phyloP scores from a whole-genome alignment of 78 protist genomes.

The Bigelowiella natans region DNA sequence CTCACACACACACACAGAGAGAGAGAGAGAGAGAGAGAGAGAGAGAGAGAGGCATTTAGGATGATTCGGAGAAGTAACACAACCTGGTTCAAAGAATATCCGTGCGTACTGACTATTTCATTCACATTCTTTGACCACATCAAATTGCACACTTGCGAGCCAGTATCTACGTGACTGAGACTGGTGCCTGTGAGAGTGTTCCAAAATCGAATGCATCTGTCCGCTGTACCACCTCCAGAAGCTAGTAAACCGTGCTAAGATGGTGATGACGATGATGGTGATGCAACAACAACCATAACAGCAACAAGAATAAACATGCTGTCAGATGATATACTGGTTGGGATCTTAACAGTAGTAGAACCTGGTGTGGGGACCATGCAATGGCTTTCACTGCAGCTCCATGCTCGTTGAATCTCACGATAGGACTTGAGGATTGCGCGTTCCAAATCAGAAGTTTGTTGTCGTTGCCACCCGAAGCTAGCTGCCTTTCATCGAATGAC shows the following conservation, averaged over 20 bases:
- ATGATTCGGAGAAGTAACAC: not conserved
- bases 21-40: not conserved
- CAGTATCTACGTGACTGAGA: constrained; percentile 28
- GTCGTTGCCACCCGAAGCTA: constrained; percentile 43
- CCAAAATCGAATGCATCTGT: constrained; percentile 41
- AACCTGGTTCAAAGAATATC: constrained; percentile 33
- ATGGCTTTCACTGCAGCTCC: constrained; percentile 38
- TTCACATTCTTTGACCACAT: constrained; percentile 25
- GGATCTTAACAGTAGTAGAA: no score
- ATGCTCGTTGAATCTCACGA: constrained; percentile 13
- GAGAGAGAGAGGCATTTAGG: not conserved
- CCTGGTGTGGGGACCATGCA: constrained; percentile 40
- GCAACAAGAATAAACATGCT: no score
- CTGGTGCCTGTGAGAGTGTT: constrained; percentile 19
- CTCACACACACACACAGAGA: not conserved
- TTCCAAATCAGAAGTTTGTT: constrained; percentile 18
- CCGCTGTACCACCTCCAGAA: constrained; percentile 49
- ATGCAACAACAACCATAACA: no score
- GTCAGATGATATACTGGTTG: no score
- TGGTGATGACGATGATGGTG: no score
- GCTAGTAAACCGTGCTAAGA: no score
- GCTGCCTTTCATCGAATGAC: constrained; percentile 21
- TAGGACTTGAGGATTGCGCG: not conserved
- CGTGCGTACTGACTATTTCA: constrained; percentile 52
- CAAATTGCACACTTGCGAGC: constrained; percentile 45